A percentile compares a stretch with the other conserved stretches of the same genome.
Evolutionary conservation across 2,329 filamentous ascomycete species (phyloP).

Genomic region (Calonectria pseudoturangicola): DNA sequence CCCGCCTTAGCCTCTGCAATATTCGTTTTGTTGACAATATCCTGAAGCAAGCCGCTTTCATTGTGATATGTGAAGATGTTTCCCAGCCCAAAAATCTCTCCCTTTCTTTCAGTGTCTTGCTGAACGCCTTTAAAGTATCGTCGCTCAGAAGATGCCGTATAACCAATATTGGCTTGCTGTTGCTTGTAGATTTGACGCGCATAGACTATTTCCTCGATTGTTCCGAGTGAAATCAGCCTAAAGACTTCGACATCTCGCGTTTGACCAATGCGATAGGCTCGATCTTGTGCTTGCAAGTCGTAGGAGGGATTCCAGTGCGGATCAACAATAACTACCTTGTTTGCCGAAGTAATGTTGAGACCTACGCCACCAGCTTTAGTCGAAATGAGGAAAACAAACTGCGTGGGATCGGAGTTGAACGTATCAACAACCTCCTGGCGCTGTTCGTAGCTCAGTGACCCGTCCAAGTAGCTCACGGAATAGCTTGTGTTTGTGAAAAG

Average conservation of each 20-base stretch:
- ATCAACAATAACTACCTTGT: constrained; percentile 98
- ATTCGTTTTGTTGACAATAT: constrained; percentile 99
- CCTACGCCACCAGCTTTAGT: constrained; percentile 95
- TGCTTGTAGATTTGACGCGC: constrained; percentile 99
- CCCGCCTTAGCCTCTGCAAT: constrained; percentile 94
- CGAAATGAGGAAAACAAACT: constrained; percentile 97
- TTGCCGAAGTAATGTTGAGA: constrained; percentile 96
- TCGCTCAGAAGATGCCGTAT: constrained; percentile 92
- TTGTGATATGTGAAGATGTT: constrained; percentile 91
- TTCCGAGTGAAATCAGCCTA: constrained; percentile 90
- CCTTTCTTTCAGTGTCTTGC: constrained; percentile 86
- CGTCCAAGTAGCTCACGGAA: constrained; percentile 93
- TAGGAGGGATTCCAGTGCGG: constrained; percentile 98
- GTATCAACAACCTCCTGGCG: constrained; percentile 88
- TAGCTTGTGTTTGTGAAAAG: constrained; percentile 93
- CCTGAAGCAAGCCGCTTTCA: constrained; percentile 87
- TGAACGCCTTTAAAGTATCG: constrained; percentile 97
- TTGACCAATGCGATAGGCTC: constrained; percentile 97
- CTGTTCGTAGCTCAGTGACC: constrained; percentile 87
- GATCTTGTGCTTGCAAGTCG: constrained; percentile 96
- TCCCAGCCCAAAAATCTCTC: constrained; percentile 92
- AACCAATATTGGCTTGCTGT: constrained; percentile 98
- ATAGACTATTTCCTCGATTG: constrained; percentile 98
- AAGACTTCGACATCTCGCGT: constrained; percentile 96
- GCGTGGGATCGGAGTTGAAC: constrained; percentile 90